Evolutionary conservation across 164 flowering plant species (phyloP).

Genomic region (Akebia trifoliata): DNA sequence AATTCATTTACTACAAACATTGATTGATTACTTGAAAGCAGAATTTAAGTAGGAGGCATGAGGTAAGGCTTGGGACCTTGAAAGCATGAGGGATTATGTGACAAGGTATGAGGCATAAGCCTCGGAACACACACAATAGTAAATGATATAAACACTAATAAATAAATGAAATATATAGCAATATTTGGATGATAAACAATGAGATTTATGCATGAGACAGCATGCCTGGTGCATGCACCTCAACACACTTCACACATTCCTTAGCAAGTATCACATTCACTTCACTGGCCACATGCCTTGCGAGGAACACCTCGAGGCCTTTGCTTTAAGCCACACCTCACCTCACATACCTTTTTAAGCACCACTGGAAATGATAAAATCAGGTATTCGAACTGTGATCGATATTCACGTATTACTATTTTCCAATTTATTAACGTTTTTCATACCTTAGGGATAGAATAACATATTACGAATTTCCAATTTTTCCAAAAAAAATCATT

Average conservation of each 20-base stretch:
- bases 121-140: too few species aligned
- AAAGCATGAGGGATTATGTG: too few species aligned
- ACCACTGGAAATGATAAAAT: background rate
- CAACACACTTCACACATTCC: too few species aligned
- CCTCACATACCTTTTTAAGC: background rate
- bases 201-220: too few species aligned
- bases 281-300: background rate
- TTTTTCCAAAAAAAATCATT: background rate
- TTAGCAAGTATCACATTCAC: too few species aligned
- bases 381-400: background rate
- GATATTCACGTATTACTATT: background rate
- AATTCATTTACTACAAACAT: background rate
- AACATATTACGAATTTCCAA: too few species aligned
- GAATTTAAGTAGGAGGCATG: background rate
- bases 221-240: too few species aligned
- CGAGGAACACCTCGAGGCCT: background rate
- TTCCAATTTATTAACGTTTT: background rate
- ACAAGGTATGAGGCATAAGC: too few species aligned
- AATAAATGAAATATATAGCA: too few species aligned
- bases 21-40: background rate
- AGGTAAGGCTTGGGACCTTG: too few species aligned
- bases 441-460: background rate
- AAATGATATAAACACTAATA: too few species aligned
- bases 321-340: background rate
- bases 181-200: too few species aligned